phyloP scores from a whole-genome alignment of 345 rosid species.

The Acer campestre region DNA sequence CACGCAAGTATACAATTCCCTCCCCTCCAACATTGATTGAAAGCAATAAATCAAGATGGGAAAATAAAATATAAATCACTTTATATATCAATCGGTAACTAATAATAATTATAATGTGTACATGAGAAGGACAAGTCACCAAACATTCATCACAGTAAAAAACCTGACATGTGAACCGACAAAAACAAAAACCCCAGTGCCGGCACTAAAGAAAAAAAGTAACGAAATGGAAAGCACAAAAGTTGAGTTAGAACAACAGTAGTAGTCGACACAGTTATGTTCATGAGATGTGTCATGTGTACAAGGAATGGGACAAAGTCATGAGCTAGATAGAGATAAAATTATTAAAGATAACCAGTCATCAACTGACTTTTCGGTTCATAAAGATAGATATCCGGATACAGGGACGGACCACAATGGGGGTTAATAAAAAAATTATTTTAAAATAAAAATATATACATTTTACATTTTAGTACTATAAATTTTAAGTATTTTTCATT shows the following conservation, averaged over 20 bases:
- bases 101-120: background rate
- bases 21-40: background rate
- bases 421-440: too few relatives aligned
- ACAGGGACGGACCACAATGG: too few relatives aligned
- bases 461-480: too few relatives aligned
- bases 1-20: background rate
- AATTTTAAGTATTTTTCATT: too few relatives aligned
- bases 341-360: too few relatives aligned
- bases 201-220: background rate
- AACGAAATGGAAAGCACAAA: background rate
- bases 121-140: slow-evolving; percentile 4
- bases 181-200: slow-evolving; percentile 5
- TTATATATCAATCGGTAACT: background rate
- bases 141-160: background rate
- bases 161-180: slow-evolving; percentile 7
- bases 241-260: background rate
- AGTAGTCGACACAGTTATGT: background rate
- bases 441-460: too few relatives aligned
- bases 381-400: too few relatives aligned
- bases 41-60: too few relatives aligned
- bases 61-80: background rate
- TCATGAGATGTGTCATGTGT: background rate
- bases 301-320: background rate
- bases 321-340: background rate
- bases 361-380: too few relatives aligned